Evolutionary conservation across 345 rosid species (phyloP), one percentile per base, ranked within the genome.

Genomic region (Brassica carinata): DNA sequence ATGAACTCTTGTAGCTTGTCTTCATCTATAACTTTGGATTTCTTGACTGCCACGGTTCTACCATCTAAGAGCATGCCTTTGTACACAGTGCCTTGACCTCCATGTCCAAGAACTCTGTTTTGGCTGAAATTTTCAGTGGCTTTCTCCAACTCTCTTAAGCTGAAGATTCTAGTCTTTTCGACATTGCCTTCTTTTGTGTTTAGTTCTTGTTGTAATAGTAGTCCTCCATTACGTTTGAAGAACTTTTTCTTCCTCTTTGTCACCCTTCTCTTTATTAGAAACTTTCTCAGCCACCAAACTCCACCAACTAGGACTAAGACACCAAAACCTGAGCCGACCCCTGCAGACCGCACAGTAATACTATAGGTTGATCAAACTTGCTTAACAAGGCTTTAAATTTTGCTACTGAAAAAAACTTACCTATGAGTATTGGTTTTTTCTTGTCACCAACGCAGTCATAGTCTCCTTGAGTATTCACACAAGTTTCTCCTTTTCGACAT

Each of bases 11-110:
- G 81, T 2, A 84, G 73, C 59, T 89, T 87, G 67, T 81, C 84
- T 11, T 75, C 72, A n/a, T 89, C 86, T 23, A 85, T 59, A 3
- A 66, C 62, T 73, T 77, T 86, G 0, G 89, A 85, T 69, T 87
- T 87, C 76, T 87, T 89, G 18, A 87, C 82, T 2, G 90, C 90
- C 45, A 87, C 82, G 0, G 74, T 33, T n/a, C 27, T 81, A 18
- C 79, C 77, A 33, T 85, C 86, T 3, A 62, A 27, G 4, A 85
- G 74, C 57, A 77, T 71, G 14, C 89, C 89, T 48, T 85, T 83
- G 82, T 79, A 88, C 33, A 88, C 91, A 0, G 80, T 85, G 0
- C 88, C 87, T 4, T 76, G 84, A 2, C 89, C 87, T 2, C 91
- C 87, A 2, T 72, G 81, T 13, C 88, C 89, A 5, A 86, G 65